Base-by-base conservation (phyloP, 257 asterid species). In the Capsicum baccatum region DNA sequence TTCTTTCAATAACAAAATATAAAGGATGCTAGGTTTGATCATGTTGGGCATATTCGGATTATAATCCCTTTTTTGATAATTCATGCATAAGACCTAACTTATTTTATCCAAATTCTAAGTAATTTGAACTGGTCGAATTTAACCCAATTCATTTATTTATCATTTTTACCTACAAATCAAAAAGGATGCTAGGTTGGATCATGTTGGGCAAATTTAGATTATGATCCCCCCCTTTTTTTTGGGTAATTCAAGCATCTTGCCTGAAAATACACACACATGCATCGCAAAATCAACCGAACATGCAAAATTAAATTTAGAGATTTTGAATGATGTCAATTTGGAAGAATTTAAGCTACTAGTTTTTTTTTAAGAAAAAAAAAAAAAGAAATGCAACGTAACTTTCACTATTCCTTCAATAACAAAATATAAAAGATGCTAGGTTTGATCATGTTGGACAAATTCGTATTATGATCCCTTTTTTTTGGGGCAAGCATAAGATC, bases 241-340 rank as follows among this genome's bases (percentile, higher is more conserved):
- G 33, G 33, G 9, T 42, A 4, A 55, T 55, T 55, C 16, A 55
- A 3, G 9, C 52, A 47, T 1, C n/a, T 6, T 33, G 98, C 99
- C 92, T 94, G 99, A 80, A 93, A 95, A 10, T 26, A 26, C 12
- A 64, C 73, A 26, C 33, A 26, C 12, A 66, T 15, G 8, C 9
- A 5, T 6, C 21, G 33, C 33, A 26, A 26, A 26, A 9, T 21
- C 37, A n/a, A 9, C 63, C 9, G 16, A 58, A 58, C 9, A 15
- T 15, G 63, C 35, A 60, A 19, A 60, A 3, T 8, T 10, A 60
- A n/a, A n/a, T 17, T 60, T 60, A 8, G 33, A 59, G 64, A 59
- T 59, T n/a, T 8, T 10, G 26, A 59, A 59, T 59, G 17, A 17
- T 17, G 33, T 59, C 3, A 59, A 59, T 59, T 59, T 59, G 21